Percentiles rank a stretch among this genome's conserved stretches.
phyloP scores from a whole-genome alignment of 305 asterid species.

The Solanum chacoense region DNA sequence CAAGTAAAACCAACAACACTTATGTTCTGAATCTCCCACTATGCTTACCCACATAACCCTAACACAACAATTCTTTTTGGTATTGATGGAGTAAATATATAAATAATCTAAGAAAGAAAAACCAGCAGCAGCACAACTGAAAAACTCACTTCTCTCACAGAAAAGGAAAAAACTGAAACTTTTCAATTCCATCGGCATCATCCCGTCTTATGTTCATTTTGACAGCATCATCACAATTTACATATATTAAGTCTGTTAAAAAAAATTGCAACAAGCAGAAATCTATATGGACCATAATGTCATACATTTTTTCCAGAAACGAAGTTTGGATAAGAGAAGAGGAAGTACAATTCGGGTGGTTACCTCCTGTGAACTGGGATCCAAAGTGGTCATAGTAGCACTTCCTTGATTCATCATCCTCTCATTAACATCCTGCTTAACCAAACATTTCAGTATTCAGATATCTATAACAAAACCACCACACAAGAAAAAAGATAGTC shows the following conservation, averaged over 20 bases:
- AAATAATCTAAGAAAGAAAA: not conserved
- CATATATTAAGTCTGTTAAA: not conserved
- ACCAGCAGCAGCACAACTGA: not conserved
- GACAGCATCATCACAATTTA: not conserved
- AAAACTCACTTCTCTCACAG: not conserved
- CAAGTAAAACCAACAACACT: not conserved
- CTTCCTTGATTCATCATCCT: slow-evolving; percentile 74
- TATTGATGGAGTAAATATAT: not conserved
- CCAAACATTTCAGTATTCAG: not conserved
- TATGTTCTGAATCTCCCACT: not conserved
- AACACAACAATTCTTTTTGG: not conserved
- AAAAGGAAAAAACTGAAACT: not conserved
- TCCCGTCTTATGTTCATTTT: not conserved
- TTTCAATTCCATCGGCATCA: not conserved
- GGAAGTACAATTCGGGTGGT: not conserved
- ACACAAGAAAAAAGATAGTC: not conserved
- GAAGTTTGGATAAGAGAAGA: not conserved
- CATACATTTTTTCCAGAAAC: not conserved
- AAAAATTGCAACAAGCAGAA: not conserved
- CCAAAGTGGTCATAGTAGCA: slow-evolving; percentile 19
- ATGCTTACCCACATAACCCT: not conserved
- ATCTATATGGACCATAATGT: not conserved
- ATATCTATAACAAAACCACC: not conserved
- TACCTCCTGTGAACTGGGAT: slow-evolving; percentile 53
- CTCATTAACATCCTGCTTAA: slow-evolving; percentile 25